A percentile compares a stretch with the other conserved stretches of the same genome.
Conservation (phyloP, 352 stramenopile species). For the Phytopythium montanum region DNA sequence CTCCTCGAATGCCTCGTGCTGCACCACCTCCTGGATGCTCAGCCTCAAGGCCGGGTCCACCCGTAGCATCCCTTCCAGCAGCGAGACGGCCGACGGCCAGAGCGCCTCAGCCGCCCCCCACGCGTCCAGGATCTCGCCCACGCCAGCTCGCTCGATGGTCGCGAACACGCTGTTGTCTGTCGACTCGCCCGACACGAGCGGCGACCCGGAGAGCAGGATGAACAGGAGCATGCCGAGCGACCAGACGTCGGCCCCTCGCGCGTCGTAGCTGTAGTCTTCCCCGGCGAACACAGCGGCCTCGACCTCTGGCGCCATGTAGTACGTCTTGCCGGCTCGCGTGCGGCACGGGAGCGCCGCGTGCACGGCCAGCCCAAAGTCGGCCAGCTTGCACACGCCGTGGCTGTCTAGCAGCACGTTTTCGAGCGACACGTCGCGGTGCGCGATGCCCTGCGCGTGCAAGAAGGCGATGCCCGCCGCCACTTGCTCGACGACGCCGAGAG, state of each 20-base stretch:
- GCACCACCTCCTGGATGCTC: constrained; percentile 16
- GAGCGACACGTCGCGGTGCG: constrained; percentile 47
- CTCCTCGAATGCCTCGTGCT: constrained; percentile 12
- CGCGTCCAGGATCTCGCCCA: constrained; percentile 20
- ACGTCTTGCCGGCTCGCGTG: constrained; percentile 10
- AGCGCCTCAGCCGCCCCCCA: constrained; percentile 22
- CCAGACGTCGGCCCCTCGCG: constrained; percentile 29
- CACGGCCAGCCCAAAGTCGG: constrained; percentile 39
- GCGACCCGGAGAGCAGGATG: constrained; percentile 39
- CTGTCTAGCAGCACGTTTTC: constrained; percentile 40
- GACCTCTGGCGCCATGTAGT: constrained; percentile 28
- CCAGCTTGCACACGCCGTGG: constrained; percentile 33
- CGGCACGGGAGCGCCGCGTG: constrained; percentile 2
- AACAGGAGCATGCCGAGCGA: constrained; percentile 49
- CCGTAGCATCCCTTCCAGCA: constrained; percentile 27
- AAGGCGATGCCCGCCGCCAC: constrained; percentile 17
- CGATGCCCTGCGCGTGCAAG: constrained; percentile 20
- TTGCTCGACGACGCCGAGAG: constrained; percentile 23
- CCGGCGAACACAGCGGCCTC: constrained; percentile 10
- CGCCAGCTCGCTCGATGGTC: constrained; percentile 21
- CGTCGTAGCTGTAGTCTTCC: constrained; percentile 12
- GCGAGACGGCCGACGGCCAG: constrained; percentile 8
- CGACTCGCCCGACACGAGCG: constrained; percentile 21
- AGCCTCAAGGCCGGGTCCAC: constrained; percentile 15
- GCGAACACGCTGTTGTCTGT: constrained; percentile 19